These are phyloP conservation scores for Plasmopara halstedii DNA, from an alignment of 352 stramenopile species.

Conservation along the genomic window DNA sequence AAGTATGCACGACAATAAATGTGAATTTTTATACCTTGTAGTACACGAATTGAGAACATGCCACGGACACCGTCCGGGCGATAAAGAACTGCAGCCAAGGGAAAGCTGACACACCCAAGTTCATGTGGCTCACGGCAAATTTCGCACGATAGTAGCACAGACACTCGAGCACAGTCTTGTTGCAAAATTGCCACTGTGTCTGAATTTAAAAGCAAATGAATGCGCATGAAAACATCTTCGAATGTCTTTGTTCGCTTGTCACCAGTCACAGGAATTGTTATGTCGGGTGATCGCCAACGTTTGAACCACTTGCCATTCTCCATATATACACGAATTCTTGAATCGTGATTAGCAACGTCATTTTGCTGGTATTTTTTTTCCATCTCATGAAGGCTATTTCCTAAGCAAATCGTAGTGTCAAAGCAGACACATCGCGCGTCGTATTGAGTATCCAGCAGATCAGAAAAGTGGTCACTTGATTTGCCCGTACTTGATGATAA, in stretches of 20 bases:
- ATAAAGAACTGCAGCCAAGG: slow-evolving; percentile 32
- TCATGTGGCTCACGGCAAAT: slow-evolving; percentile 4
- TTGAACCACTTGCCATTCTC: slow-evolving; percentile 3
- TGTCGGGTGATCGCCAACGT: background rate
- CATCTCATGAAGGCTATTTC: background rate
- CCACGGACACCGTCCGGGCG: slow-evolving; percentile 32
- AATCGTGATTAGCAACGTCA: background rate
- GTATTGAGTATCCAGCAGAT: background rate
- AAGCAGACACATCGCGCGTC: background rate
- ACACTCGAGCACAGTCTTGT: background rate
- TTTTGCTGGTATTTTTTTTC: background rate
- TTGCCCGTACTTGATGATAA: background rate
- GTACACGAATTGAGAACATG: slow-evolving; percentile 27
- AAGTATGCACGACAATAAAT: no score
- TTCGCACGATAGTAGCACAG: background rate
- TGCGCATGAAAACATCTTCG: background rate
- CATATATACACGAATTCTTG: background rate
- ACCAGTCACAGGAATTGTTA: background rate
- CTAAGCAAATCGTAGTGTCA: background rate
- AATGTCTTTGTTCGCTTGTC: background rate
- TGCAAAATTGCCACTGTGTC: slow-evolving; percentile 1
- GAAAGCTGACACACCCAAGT: slow-evolving; percentile 20
- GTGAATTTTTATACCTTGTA: slow-evolving; percentile 24
- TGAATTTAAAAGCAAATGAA: background rate
- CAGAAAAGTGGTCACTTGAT: background rate